These are phyloP conservation scores for Phalaenopsis hybrid DNA, from an alignment of 116 monocot genomes.

Conservation along the genomic window DNA sequence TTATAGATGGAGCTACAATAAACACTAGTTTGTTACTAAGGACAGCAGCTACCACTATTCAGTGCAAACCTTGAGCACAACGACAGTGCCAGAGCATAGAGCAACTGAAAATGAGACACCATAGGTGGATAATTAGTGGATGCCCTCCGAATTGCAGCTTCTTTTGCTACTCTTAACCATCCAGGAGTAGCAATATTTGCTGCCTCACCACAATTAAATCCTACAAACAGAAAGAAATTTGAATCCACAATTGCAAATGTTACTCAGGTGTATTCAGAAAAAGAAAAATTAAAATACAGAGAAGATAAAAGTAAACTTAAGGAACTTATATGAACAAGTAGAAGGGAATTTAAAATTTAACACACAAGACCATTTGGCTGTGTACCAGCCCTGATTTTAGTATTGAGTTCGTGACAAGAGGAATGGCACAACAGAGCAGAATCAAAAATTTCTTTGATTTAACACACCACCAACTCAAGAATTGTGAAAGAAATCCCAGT, in stretches of 20 bases:
- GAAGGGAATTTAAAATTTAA: not conserved
- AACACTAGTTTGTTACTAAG: not conserved
- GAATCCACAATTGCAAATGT: not conserved
- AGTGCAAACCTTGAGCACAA: slow-evolving; percentile 31
- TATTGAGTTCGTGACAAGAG: not conserved
- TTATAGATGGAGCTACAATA: not conserved
- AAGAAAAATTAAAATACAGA: not conserved
- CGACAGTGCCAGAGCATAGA: slow-evolving; percentile 48
- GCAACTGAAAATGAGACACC: slow-evolving; percentile 62
- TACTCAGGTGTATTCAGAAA: not conserved
- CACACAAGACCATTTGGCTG: not conserved
- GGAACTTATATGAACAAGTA: not conserved
- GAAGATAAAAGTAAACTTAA: not conserved
- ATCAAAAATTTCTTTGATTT: not conserved
- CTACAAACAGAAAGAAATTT: slow-evolving; percentile 20
- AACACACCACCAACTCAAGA: not conserved
- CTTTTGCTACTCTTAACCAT: slow-evolving; percentile 53
- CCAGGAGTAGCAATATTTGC: slow-evolving; percentile 58
- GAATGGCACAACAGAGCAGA: not conserved
- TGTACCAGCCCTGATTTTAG: not conserved
- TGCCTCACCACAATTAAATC: slow-evolving; percentile 61
- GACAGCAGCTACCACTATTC: not conserved
- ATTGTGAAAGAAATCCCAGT: not conserved
- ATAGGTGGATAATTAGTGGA: slow-evolving; percentile 51
- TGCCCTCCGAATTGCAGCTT: slow-evolving; percentile 58